Percentiles rank a stretch among this genome's conserved stretches.
These are phyloP conservation scores for Talaromyces sp. DNA, from an alignment of 2,329 filamentous ascomycete species.

Conservation along the genomic window DNA sequence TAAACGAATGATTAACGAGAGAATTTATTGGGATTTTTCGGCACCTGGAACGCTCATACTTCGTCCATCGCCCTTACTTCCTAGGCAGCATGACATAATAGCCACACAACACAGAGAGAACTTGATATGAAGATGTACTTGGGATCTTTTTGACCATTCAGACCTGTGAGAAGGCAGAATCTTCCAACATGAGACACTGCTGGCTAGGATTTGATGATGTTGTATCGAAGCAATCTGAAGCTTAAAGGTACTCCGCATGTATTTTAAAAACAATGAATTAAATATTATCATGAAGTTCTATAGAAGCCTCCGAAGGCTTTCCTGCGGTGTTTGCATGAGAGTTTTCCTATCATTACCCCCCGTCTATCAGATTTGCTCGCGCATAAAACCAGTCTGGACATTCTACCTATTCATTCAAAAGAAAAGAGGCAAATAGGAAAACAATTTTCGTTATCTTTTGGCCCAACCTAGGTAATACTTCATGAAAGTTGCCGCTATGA, in stretches of 20 bases:
- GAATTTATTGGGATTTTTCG: not conserved
- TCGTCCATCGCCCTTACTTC: not conserved
- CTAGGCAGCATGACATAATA: not conserved
- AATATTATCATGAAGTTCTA: not conserved
- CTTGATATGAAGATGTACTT: not conserved
- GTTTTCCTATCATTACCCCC: not conserved
- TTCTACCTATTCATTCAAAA: not conserved
- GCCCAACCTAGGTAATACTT: no score
- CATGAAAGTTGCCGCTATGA: conserved; percentile 9
- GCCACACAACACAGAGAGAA: not conserved
- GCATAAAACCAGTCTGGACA: not conserved
- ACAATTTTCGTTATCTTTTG: not conserved
- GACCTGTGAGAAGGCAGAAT: not conserved
- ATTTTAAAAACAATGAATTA: not conserved
- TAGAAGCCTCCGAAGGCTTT: not conserved
- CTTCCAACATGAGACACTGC: not conserved
- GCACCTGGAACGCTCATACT: not conserved
- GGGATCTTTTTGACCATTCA: not conserved
- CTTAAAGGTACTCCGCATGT: not conserved
- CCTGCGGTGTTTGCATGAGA: not conserved
- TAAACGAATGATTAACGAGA: not conserved
- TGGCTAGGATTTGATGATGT: not conserved
- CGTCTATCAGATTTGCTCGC: not conserved
- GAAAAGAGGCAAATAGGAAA: not conserved
- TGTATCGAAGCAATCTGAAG: not conserved